Evolutionary conservation across 176 grass and related monocot species (phyloP).

Genomic region (Tillandsia fasciculata): DNA sequence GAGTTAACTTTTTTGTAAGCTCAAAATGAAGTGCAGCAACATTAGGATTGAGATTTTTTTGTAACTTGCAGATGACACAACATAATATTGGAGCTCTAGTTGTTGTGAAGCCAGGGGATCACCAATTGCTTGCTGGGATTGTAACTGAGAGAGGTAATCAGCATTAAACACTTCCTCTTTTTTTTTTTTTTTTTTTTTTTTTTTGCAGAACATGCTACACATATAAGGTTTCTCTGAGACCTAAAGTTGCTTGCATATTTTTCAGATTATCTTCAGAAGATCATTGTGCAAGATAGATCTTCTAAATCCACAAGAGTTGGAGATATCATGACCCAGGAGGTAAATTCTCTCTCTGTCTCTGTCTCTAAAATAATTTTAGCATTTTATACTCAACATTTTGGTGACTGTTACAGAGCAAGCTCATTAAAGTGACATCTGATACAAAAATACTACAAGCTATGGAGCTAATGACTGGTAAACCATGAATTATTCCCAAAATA

Average conservation of each 20-base stretch:
- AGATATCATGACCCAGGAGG: conserved; percentile 93
- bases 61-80: conserved; percentile 56
- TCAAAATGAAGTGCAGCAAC: not conserved
- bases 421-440: conserved; percentile 49
- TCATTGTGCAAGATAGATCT: conserved; percentile 52
- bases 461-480: conserved; percentile 80
- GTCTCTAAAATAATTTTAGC: not conserved
- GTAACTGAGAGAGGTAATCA: conserved; percentile 78
- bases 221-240: too few species aligned
- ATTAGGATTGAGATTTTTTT: not conserved
- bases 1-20: too few species aligned
- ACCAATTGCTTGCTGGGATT: conserved; percentile 67
- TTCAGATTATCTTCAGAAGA: conserved; percentile 72
- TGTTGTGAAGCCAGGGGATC: conserved; percentile 69
- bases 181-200: not conserved
- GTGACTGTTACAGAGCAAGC: conserved; percentile 35
- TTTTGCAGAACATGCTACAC: too few species aligned
- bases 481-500: conserved; percentile 1
- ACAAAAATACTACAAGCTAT: conserved; percentile 80
- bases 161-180: not conserved
- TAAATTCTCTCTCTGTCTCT: conserved; percentile 24
- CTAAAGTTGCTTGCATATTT: not conserved
- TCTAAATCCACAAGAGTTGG: conserved; percentile 51
- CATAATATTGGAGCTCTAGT: conserved; percentile 82
- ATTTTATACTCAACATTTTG: not conserved